A percentile compares a stretch with the other conserved stretches of the same genome.
These are phyloP conservation scores for Leccinum variicolor DNA, from an alignment of 768 basidiomycete genomes.

Conservation along the genomic window DNA sequence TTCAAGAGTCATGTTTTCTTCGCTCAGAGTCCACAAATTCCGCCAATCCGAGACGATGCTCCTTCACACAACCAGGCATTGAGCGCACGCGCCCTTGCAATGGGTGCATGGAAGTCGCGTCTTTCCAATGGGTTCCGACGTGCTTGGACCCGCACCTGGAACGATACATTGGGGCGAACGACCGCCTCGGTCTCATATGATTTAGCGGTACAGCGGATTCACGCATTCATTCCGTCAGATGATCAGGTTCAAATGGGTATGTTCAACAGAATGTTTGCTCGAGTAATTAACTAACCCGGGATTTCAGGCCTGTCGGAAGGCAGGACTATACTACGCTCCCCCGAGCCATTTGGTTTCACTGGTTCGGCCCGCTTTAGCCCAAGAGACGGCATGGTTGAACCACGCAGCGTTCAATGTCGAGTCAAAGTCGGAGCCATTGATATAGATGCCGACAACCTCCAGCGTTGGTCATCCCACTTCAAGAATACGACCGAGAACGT, in stretches of 20 bases:
- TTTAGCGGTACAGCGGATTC: constrained; percentile 46
- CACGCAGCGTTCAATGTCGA: constrained; percentile 46
- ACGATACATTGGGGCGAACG: constrained; percentile 64
- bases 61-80: constrained; percentile 13
- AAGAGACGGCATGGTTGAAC: constrained; percentile 49
- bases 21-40: constrained; percentile 41
- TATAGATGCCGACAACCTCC: constrained; percentile 43
- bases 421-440: constrained; percentile 46
- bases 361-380: constrained; percentile 59
- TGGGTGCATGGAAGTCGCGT: constrained; percentile 64
- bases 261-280: constrained; percentile 3
- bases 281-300: neutral
- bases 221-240: constrained; percentile 37
- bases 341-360: constrained; percentile 41
- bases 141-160: constrained; percentile 67
- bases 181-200: constrained; percentile 53
- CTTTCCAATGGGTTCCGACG: constrained; percentile 57
- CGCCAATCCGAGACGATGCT: constrained; percentile 9
- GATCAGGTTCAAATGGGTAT: constrained; percentile 27
- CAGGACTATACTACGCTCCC: constrained; percentile 42
- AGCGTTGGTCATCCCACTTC: constrained; percentile 13
- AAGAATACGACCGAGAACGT: constrained; percentile 3
- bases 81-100: constrained; percentile 38
- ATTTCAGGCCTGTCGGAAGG: constrained; percentile 23
- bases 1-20: constrained; percentile 56